phyloP scores from a whole-genome alignment of 805 yeast species.

The Lipomyces sp. region DNA sequence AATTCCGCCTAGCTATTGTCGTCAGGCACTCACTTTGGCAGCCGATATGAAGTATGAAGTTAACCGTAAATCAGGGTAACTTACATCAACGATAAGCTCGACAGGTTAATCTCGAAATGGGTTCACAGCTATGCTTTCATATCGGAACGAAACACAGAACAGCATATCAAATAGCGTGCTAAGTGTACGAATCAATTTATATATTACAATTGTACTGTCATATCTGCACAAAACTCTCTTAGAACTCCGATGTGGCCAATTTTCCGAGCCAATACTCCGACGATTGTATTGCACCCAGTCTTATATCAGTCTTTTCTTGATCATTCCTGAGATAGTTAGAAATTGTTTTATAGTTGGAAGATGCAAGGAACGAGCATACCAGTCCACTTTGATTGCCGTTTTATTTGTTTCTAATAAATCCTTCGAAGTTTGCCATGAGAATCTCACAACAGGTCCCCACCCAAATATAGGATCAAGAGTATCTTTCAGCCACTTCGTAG shows the following conservation, averaged over 20 bases:
- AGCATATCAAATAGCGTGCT: neutral
- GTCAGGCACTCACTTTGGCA: too few relatives aligned
- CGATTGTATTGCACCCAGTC: slow-evolving; percentile 6
- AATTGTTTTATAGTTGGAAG: neutral
- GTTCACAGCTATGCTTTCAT: too few relatives aligned
- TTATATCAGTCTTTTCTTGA: slow-evolving; percentile 18
- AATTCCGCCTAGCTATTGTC: neutral
- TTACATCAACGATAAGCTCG: neutral
- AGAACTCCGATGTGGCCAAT: slow-evolving; percentile 22
- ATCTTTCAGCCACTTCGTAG: slow-evolving; percentile 72
- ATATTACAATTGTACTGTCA: neutral
- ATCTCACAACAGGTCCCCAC: slow-evolving; percentile 78
- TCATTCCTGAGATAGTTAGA: slow-evolving; percentile 14
- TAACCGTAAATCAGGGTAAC: slow-evolving; percentile 4
- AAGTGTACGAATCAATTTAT: neutral
- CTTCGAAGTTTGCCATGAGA: slow-evolving; percentile 92
- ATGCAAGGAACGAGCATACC: slow-evolving; percentile 9
- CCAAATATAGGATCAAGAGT: slow-evolving; percentile 78
- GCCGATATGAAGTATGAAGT: too few relatives aligned
- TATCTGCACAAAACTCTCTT: slow-evolving; percentile 2
- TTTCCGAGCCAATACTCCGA: slow-evolving; percentile 23
- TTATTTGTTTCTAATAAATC: slow-evolving; percentile 56
- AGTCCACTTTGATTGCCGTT: slow-evolving; percentile 20
- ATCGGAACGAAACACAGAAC: too few relatives aligned
- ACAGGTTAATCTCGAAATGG: neutral